These are phyloP conservation scores for Phalaenopsis equestris DNA, from an alignment of 106 monocot genomes.

Conservation along the genomic window DNA sequence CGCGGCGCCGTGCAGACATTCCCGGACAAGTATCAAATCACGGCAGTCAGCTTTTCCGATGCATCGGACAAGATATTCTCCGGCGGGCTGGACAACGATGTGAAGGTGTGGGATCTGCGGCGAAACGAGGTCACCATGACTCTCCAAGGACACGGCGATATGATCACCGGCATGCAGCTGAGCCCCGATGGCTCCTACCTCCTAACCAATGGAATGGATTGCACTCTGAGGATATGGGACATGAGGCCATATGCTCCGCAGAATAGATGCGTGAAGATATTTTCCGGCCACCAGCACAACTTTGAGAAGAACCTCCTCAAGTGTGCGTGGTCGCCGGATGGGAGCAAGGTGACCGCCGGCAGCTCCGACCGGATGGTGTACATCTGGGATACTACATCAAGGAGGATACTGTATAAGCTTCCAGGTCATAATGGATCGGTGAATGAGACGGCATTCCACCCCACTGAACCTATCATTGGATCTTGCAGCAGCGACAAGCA, in stretches of 20 bases:
- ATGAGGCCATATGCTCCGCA: conserved; percentile 98
- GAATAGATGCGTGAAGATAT: conserved; percentile 91
- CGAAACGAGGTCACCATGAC: conserved; percentile 73
- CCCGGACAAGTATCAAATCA: conserved; percentile 87
- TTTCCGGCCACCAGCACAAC: conserved; percentile 93
- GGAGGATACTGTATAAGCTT: conserved; percentile 86
- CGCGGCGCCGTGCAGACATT: conserved; percentile 85
- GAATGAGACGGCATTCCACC: conserved; percentile 93
- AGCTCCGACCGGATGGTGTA: conserved; percentile 98
- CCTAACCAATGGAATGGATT: conserved; percentile 93
- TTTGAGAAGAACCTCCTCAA: conserved; percentile 94
- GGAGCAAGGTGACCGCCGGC: conserved; percentile 85
- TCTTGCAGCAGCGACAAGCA: conserved; percentile 97
- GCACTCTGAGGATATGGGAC: conserved; percentile 90
- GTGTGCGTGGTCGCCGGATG: conserved; percentile 90
- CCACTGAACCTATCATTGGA: conserved; percentile 77
- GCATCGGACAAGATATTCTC: conserved; percentile 84
- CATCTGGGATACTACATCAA: conserved; percentile 93
- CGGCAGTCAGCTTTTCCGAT: conserved; percentile 85
- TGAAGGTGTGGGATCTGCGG: conserved; percentile 92
- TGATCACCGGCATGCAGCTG: conserved; percentile 97
- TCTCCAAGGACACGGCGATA: conserved; percentile 85
- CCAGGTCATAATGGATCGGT: conserved; percentile 98
- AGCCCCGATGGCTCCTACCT: conserved; percentile 97
- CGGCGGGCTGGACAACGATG: conserved; percentile 87